Percentiles rank a stretch among this genome's conserved stretches.
Conservation (phyloP, 129 eudicot species). For the Chrysanthemum makinoi region DNA sequence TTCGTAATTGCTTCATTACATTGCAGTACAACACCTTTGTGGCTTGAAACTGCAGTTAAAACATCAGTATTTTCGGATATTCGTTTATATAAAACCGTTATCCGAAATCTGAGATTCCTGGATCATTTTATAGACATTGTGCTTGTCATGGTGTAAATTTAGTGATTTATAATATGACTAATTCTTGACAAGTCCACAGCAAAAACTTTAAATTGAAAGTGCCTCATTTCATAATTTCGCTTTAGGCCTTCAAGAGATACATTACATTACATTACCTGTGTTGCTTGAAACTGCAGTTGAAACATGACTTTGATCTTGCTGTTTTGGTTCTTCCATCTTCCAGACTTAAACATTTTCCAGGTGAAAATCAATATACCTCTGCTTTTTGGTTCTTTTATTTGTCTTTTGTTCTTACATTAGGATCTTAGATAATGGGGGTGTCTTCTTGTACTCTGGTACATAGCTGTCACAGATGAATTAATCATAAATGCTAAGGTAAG, state of each 20-base stretch:
- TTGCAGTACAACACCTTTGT: slow-evolving; percentile 51
- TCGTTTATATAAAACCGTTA: no score
- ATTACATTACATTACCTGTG: slow-evolving; percentile 64
- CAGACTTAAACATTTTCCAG: slow-evolving; percentile 75
- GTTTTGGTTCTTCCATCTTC: slow-evolving; percentile 71
- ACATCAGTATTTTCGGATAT: slow-evolving; percentile 26
- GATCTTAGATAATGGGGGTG: slow-evolving; percentile 22
- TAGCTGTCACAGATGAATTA: slow-evolving; percentile 34
- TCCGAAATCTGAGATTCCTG: no score
- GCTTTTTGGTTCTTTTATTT: background rate
- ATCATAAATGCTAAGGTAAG: slow-evolving; percentile 41
- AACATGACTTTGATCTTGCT: slow-evolving; percentile 83
- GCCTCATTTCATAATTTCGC: no score
- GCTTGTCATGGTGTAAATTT: no score
- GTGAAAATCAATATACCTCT: slow-evolving; percentile 15
- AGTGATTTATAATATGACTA: no score
- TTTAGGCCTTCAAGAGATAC: no score
- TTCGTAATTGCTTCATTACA: no score
- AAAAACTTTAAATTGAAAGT: no score
- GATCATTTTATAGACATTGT: no score
- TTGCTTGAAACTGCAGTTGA: slow-evolving; percentile 84
- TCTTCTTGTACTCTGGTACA: slow-evolving; percentile 24
- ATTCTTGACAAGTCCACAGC: background rate
- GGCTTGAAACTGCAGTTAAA: slow-evolving; percentile 84
- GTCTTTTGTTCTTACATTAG: slow-evolving; percentile 26